Conservation (phyloP, 805 yeast genomes). For the Yarrowia sp. region DNA sequence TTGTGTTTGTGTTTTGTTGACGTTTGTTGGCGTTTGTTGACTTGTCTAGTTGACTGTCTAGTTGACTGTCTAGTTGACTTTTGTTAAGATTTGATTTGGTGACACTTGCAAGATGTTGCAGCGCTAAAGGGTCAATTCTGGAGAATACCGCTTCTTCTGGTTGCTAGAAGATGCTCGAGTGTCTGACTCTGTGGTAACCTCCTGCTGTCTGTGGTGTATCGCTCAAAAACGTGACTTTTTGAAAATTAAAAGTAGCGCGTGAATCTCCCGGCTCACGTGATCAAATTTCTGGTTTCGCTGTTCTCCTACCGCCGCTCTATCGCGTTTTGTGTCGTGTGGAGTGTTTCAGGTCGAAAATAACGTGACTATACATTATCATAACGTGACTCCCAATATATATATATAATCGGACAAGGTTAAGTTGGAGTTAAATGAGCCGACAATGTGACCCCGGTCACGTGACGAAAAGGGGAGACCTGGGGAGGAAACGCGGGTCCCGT, state of each 20-base stretch:
- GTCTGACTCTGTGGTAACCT: too few relatives aligned
- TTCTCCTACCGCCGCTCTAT: background rate
- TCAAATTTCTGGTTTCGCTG: background rate
- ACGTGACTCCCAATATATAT: conserved; percentile 38
- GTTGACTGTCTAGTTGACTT: too few relatives aligned
- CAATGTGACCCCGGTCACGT: conserved; percentile 28
- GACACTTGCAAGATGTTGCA: too few relatives aligned
- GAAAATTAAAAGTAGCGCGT: background rate
- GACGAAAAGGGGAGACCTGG: background rate
- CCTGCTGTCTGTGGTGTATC: background rate
- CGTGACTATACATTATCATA: conserved; percentile 37
- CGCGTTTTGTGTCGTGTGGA: background rate
- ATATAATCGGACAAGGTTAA: conserved; percentile 23
- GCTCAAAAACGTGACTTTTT: background rate
- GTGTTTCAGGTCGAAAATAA: background rate
- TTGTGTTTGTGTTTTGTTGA: background rate
- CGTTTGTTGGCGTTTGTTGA: too few relatives aligned
- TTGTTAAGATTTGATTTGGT: too few relatives aligned
- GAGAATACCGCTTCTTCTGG: too few relatives aligned
- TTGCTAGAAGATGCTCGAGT: too few relatives aligned
- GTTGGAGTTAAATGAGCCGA: conserved; percentile 34
- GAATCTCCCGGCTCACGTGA: conserved; percentile 9
- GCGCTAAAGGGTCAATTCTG: too few relatives aligned
- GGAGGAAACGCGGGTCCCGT: background rate
- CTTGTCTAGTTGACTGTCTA: too few relatives aligned